phyloP scores from a whole-genome alignment of 2,329 filamentous ascomycete species.

The Microdochium trichocladiopsis region DNA sequence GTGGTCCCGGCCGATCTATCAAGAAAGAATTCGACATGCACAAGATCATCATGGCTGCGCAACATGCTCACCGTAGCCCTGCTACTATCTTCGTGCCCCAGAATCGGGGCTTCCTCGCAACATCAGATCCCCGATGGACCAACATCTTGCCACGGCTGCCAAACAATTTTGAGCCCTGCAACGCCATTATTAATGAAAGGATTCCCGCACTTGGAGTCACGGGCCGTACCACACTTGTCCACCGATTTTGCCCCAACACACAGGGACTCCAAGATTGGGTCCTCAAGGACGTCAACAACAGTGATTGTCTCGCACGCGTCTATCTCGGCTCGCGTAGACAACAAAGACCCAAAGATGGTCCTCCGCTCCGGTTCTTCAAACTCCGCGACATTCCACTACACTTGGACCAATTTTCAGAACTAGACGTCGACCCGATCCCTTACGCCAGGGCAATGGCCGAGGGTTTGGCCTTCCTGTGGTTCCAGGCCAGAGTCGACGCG shows the following conservation, averaged over 20 bases:
- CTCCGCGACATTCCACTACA: slow-evolving; percentile 43
- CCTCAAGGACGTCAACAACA: slow-evolving; percentile 17
- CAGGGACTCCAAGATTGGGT: neutral
- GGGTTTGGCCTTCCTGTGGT: slow-evolving; percentile 42
- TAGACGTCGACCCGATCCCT: slow-evolving; percentile 21
- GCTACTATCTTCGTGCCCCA: slow-evolving; percentile 4
- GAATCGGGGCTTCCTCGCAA: slow-evolving; percentile 4
- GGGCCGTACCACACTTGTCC: slow-evolving; percentile 9
- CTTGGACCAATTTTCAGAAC: slow-evolving; percentile 38
- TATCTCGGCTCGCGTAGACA: slow-evolving; percentile 33
- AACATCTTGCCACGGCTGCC: slow-evolving; percentile 10
- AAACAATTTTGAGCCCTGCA: slow-evolving; percentile 10
- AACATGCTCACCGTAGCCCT: neutral
- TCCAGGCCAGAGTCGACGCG: slow-evolving; percentile 37
- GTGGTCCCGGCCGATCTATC: slow-evolving; percentile 6
- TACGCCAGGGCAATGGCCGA: slow-evolving; percentile 41
- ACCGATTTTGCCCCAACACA: slow-evolving; percentile 7
- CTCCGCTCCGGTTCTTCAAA: slow-evolving; percentile 19
- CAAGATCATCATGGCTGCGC: neutral
- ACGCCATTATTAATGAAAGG: slow-evolving; percentile 20
- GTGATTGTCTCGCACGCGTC: slow-evolving; percentile 40
- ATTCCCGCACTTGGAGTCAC: slow-evolving; percentile 11
- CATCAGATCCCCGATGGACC: neutral
- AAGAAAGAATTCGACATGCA: slow-evolving; percentile 9
- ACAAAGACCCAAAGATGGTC: neutral